These are phyloP conservation scores for Glycyrrhiza uralensis DNA, from an alignment of 306 rosid species.

Conservation along the genomic window DNA sequence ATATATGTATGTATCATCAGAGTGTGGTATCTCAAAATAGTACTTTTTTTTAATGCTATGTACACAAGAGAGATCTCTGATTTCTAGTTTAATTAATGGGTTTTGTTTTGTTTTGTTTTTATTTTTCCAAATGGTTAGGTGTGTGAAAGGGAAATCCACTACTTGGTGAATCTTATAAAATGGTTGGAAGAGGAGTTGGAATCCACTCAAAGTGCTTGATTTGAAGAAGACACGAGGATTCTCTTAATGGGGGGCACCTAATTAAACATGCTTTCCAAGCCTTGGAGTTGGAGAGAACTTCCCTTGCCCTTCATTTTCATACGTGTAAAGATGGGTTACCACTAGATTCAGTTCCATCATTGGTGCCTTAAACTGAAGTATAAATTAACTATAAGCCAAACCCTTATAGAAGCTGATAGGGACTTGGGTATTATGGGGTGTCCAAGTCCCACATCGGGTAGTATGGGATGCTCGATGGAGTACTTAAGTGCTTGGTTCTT, in stretches of 20 bases:
- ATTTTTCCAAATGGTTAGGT: slow-evolving; percentile 70
- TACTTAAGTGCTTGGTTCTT: too few relatives aligned
- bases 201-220: slow-evolving; percentile 77
- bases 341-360: slow-evolving; percentile 48
- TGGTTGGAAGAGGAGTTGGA: slow-evolving; percentile 94
- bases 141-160: slow-evolving; percentile 89
- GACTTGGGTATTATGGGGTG: too few relatives aligned
- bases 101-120: slow-evolving; percentile 51
- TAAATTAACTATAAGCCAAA: slow-evolving; percentile 27
- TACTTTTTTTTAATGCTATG: slow-evolving; percentile 21
- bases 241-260: slow-evolving; percentile 58
- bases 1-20: slow-evolving; percentile 39
- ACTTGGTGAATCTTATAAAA: slow-evolving; percentile 40
- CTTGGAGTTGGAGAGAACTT: too few relatives aligned
- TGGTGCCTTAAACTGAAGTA: slow-evolving; percentile 44
- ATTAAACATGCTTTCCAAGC: slow-evolving; percentile 44
- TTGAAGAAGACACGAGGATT: slow-evolving; percentile 45
- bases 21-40: slow-evolving; percentile 38
- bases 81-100: slow-evolving; percentile 39
- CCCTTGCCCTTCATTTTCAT: slow-evolving; percentile 30
- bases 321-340: slow-evolving; percentile 66
- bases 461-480: too few relatives aligned
- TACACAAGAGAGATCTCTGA: slow-evolving; percentile 32
- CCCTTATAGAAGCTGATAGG: too few relatives aligned
- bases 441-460: too few relatives aligned